Percentiles rank a stretch among this genome's conserved stretches.
Evolutionary conservation across 306 rosid genomes (phyloP).

Genomic region (Quercus berberidifolia): DNA sequence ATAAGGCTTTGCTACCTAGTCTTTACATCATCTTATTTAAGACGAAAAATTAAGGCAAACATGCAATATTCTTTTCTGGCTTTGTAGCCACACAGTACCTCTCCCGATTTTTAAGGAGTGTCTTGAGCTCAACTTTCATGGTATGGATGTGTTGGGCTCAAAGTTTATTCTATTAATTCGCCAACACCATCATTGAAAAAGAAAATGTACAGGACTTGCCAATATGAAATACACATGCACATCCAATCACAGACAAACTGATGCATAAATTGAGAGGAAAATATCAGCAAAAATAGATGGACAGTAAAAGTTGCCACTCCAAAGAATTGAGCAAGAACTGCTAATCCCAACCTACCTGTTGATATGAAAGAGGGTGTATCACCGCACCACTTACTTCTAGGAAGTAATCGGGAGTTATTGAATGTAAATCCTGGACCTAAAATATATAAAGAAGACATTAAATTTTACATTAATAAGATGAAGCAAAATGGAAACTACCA

Average conservation of each 20-base stretch:
- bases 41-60: background rate
- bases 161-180: too few species aligned
- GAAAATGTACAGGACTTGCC: background rate
- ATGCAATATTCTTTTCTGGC: background rate
- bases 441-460: conserved; percentile 13
- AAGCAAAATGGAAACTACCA: background rate
- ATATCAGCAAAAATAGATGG: background rate
- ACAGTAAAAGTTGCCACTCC: background rate
- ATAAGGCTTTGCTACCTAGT: too few species aligned
- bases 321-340: background rate
- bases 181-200: too few species aligned
- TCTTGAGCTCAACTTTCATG: background rate
- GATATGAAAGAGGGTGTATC: conserved; percentile 95
- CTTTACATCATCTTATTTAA: background rate
- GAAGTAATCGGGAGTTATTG: conserved; percentile 84
- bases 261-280: background rate
- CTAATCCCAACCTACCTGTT: conserved; percentile 68
- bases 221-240: conserved; percentile 1
- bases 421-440: conserved; percentile 96
- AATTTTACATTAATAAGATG: background rate
- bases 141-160: too few species aligned
- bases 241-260: background rate
- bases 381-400: conserved; percentile 94
- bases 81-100: background rate
- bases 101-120: background rate